Conservation (phyloP, 805 yeast species). For the Candida caryicola region DNA sequence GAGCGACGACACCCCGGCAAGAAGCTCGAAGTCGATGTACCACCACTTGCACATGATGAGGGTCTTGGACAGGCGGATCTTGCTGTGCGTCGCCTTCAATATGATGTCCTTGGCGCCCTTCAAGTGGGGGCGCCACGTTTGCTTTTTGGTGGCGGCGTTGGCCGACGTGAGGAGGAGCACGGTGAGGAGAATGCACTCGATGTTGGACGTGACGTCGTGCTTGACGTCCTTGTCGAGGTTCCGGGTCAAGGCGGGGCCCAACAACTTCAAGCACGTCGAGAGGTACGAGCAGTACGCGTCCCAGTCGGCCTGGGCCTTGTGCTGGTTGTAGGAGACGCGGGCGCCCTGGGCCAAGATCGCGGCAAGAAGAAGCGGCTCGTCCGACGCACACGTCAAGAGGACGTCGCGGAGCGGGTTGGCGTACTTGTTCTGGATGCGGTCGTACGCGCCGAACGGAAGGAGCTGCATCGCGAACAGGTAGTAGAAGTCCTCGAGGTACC, state of each 20-base stretch:
- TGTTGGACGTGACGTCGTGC: slow-evolving; percentile 37
- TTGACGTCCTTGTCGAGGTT: slow-evolving; percentile 17
- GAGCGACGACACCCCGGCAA: slow-evolving; percentile 54
- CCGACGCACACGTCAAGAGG: slow-evolving; percentile 54
- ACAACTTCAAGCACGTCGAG: slow-evolving; percentile 55
- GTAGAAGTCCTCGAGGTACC: slow-evolving; percentile 38
- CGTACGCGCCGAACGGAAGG: slow-evolving; percentile 38
- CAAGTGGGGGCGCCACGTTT: slow-evolving; percentile 64
- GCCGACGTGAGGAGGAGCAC: slow-evolving; percentile 64
- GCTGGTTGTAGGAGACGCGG: slow-evolving; percentile 44
- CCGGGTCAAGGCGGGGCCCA: slow-evolving; percentile 44
- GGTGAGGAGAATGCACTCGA: slow-evolving; percentile 67
- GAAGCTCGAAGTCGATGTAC: slow-evolving; percentile 54
- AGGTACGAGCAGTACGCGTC: slow-evolving; percentile 62
- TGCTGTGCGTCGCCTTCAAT: slow-evolving; percentile 44
- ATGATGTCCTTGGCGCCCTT: slow-evolving; percentile 62
- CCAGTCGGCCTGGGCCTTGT: slow-evolving; percentile 51
- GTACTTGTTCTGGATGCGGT: slow-evolving; percentile 20
- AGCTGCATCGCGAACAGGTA: slow-evolving; percentile 36
- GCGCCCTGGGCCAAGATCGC: slow-evolving; percentile 79
- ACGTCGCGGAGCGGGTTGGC: slow-evolving; percentile 61
- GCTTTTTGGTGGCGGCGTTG: slow-evolving; percentile 51
- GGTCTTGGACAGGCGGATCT: slow-evolving; percentile 33
- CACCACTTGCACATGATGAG: slow-evolving; percentile 55
- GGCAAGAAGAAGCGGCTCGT: slow-evolving; percentile 59